These are phyloP conservation scores for Boletus sp. DNA, from an alignment of 768 basidiomycete species.

Conservation along the genomic window DNA sequence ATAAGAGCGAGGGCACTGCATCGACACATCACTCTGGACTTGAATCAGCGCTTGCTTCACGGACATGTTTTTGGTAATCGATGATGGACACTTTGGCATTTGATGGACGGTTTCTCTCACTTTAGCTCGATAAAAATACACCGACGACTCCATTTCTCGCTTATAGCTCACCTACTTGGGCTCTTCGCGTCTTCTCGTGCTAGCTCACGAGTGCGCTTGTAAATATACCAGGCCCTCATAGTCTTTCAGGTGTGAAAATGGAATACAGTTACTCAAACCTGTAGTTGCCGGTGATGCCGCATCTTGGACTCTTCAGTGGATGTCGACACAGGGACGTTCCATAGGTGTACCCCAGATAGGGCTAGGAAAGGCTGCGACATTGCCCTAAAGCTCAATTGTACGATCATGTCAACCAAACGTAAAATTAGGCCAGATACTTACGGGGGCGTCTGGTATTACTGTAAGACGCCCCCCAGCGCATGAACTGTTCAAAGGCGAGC, in stretches of 20 bases:
- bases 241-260: neutral
- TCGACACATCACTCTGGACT: slow-evolving; percentile 14
- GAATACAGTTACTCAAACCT: neutral
- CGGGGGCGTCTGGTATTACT: neutral
- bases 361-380: neutral
- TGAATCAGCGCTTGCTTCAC: slow-evolving; percentile 13
- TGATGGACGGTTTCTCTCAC: slow-evolving; percentile 16
- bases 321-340: too few relatives aligned
- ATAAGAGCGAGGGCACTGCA: neutral
- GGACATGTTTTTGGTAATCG: slow-evolving; percentile 27
- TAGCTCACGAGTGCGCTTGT: neutral
- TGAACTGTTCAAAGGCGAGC: neutral
- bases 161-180: neutral
- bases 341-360: too few relatives aligned
- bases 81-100: slow-evolving; percentile 29
- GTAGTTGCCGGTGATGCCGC: neutral
- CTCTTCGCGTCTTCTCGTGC: neutral
- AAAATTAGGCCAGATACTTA: neutral
- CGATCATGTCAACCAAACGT: neutral
- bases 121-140: slow-evolving; percentile 3
- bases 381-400: neutral
- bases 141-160: neutral
- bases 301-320: too few relatives aligned
- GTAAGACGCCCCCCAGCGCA: neutral
- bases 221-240: neutral